Evolutionary conservation across 2,329 filamentous ascomycete genomes (phyloP).

Genomic region (Acephala macrosclerotiorum): DNA sequence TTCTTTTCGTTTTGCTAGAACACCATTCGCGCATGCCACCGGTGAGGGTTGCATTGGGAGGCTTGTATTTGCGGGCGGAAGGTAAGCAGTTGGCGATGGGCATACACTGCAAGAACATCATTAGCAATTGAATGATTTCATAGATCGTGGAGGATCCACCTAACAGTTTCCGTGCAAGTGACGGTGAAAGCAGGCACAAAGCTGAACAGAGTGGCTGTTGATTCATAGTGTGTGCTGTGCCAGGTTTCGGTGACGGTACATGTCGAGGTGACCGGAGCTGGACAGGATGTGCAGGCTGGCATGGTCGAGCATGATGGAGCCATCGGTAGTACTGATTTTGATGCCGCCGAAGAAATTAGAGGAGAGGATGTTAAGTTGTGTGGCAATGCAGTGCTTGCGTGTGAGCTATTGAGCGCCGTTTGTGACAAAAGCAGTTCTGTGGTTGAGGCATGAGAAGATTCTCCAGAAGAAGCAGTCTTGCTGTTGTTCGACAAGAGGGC

Average conservation of each 20-base stretch:
- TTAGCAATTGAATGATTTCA: background rate
- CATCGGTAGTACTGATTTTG: background rate
- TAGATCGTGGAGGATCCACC: slow-evolving; percentile 16
- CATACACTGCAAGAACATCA: slow-evolving; percentile 19
- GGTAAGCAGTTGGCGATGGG: slow-evolving; percentile 16
- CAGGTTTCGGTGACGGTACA: slow-evolving; percentile 38
- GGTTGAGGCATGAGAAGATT: background rate
- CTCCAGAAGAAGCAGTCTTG: background rate
- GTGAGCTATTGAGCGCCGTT: slow-evolving; percentile 5
- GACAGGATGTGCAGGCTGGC: slow-evolving; percentile 23
- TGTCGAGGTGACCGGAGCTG: slow-evolving; percentile 27
- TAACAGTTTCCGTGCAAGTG: slow-evolving; percentile 36
- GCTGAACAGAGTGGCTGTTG: slow-evolving; percentile 33
- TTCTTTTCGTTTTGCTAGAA: slow-evolving; percentile 24
- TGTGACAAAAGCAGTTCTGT: slow-evolving; percentile 16
- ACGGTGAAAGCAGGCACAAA: slow-evolving; percentile 34
- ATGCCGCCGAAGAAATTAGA: slow-evolving; percentile 1
- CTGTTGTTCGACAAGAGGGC: background rate
- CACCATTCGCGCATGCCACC: slow-evolving; percentile 26
- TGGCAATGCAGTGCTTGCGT: slow-evolving; percentile 1
- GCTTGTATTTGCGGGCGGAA: slow-evolving; percentile 10
- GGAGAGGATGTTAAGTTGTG: slow-evolving; percentile 21
- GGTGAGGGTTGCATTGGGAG: background rate
- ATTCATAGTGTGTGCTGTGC: slow-evolving; percentile 36
- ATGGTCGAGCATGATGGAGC: slow-evolving; percentile 10